Conservation (phyloP, 352 stramenopile species). For the Salisapilia sapeloensis region DNA sequence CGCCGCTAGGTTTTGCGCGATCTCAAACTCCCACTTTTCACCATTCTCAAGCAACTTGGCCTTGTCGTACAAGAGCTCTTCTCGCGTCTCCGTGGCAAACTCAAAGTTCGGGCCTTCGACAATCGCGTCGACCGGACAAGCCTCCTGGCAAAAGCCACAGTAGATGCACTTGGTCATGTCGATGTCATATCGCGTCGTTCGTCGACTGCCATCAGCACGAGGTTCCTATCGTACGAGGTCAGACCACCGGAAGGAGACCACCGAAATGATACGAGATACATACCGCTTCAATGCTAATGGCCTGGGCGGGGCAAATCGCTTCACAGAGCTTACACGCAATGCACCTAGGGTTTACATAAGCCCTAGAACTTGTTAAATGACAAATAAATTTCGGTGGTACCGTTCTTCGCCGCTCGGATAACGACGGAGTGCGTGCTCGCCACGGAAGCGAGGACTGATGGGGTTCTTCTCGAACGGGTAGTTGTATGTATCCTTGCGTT, state of each 20-base stretch:
- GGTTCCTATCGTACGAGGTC: constrained; percentile 47
- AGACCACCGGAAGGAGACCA: constrained; percentile 6
- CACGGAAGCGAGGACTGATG: constrained; percentile 94
- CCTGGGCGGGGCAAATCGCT: constrained; percentile 97
- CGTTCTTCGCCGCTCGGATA: constrained; percentile 99
- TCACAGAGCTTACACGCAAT: constrained; percentile 99
- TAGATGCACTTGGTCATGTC: constrained; percentile 99
- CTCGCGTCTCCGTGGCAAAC: constrained; percentile 98
- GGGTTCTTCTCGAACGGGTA: constrained; percentile 98
- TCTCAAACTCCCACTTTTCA: constrained; percentile 99
- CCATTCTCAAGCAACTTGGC: constrained; percentile 99
- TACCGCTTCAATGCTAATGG: constrained; percentile 98
- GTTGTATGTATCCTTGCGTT: constrained; percentile 97
- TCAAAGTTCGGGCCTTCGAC: constrained; percentile 99
- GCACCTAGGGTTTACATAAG: constrained; percentile 46
- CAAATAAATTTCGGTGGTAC: constrained; percentile 14
- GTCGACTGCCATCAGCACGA: constrained; percentile 92
- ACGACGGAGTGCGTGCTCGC: constrained; percentile 94
- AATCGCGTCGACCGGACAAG: constrained; percentile 98
- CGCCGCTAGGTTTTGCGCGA: constrained; percentile 97
- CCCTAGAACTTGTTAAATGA: too few species aligned
- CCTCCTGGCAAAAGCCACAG: constrained; percentile 93
- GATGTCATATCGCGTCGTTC: constrained; percentile 99
- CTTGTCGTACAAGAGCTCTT: constrained; percentile 99
- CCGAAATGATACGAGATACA: constrained; percentile 4